Percentiles rank a stretch among this genome's conserved stretches.
phyloP scores from a whole-genome alignment of 73 alveolate genomes.

The Symbiodinium natans region DNA sequence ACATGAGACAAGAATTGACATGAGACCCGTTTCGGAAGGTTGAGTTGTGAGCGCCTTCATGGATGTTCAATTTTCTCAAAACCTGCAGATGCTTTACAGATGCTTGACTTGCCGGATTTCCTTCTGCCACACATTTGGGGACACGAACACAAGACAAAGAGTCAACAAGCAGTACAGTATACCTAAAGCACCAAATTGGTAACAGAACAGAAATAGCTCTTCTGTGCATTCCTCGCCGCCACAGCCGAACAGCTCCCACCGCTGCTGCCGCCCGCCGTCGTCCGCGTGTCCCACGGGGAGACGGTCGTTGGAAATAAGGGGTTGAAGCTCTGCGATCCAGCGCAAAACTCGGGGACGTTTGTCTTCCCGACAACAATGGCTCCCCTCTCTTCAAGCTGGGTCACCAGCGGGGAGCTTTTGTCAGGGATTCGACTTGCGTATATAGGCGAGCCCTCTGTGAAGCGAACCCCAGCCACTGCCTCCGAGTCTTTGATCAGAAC shows the following conservation, averaged over 20 bases:
- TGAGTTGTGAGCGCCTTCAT: too few species aligned
- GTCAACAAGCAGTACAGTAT: too few species aligned
- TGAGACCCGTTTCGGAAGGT: too few species aligned
- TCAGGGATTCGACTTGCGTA: conserved; percentile 43
- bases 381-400: conserved; percentile 42
- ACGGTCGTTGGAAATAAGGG: conserved; percentile 48
- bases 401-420: conserved; percentile 4
- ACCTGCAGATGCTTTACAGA: too few species aligned
- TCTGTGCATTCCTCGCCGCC: too few species aligned
- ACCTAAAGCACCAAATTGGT: too few species aligned
- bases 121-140: too few species aligned
- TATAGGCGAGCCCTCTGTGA: conserved; percentile 47
- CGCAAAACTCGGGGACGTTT: conserved; percentile 84
- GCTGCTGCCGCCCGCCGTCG: conserved; percentile 60
- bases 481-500: conserved; percentile 55
- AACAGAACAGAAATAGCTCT: too few species aligned
- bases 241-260: conserved; percentile 60
- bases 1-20: too few species aligned
- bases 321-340: conserved; percentile 11
- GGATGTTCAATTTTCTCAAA: too few species aligned
- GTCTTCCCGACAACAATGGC: conserved; percentile 68
- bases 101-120: too few species aligned
- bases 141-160: too few species aligned
- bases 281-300: conserved; percentile 46
- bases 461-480: conserved; percentile 69